Conservation (phyloP, 352 stramenopile genomes). For the Phytophthora capsici region DNA sequence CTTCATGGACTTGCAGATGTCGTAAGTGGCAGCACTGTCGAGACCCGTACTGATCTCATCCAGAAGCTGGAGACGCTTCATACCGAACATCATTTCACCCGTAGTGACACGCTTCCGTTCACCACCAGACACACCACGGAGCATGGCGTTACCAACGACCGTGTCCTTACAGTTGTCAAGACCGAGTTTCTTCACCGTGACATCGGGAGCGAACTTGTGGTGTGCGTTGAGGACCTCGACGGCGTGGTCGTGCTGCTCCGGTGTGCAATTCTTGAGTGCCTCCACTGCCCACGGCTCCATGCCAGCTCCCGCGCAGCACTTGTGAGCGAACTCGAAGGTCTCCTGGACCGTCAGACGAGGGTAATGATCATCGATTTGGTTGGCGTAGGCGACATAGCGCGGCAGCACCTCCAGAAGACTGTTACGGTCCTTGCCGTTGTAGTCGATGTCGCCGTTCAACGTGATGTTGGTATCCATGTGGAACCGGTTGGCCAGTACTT, state of each 20-base stretch:
- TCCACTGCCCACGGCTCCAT: slow-evolving; percentile 40
- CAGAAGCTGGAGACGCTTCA: slow-evolving; percentile 37
- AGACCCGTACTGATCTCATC: slow-evolving; percentile 84
- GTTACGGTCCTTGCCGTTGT: slow-evolving; percentile 47
- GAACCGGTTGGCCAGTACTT: slow-evolving; percentile 60
- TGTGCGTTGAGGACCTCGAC: slow-evolving; percentile 39
- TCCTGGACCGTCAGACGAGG: slow-evolving; percentile 53
- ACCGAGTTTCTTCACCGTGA: slow-evolving; percentile 58
- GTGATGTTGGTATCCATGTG: slow-evolving; percentile 51
- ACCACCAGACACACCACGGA: slow-evolving; percentile 65
- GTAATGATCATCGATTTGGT: slow-evolving; percentile 34
- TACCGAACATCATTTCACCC: slow-evolving; percentile 22
- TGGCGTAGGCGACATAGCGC: slow-evolving; percentile 56
- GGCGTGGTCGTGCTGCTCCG: slow-evolving; percentile 46
- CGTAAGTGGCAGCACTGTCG: slow-evolving; percentile 42
- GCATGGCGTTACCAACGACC: slow-evolving; percentile 61
- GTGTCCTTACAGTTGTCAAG: slow-evolving; percentile 61
- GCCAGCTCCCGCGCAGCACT: slow-evolving; percentile 41
- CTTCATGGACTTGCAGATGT: slow-evolving; percentile 88
- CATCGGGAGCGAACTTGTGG: slow-evolving; percentile 34
- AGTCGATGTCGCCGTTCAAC: slow-evolving; percentile 50
- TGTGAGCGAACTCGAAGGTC: slow-evolving; percentile 61
- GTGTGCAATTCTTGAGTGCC: slow-evolving; percentile 21
- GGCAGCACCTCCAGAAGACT: slow-evolving; percentile 40
- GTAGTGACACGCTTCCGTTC: slow-evolving; percentile 44